A percentile compares a stretch with the other conserved stretches of the same genome.
Evolutionary conservation across 495 filamentous ascomycete genomes (phyloP).

Genomic region (Annulohypoxylon nitens): DNA sequence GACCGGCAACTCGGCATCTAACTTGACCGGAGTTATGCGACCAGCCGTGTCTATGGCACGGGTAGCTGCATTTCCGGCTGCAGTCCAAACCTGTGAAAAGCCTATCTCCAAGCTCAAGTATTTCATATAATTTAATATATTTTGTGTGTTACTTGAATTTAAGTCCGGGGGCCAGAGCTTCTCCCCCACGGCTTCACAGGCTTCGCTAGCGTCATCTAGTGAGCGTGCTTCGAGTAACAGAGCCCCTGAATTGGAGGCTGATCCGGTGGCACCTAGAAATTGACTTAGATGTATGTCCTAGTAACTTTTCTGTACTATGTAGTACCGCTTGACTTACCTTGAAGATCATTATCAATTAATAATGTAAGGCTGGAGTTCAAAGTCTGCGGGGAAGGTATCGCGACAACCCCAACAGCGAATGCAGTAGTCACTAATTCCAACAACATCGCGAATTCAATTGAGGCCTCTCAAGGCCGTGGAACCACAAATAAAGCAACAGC

Average conservation of each 20-base stretch:
- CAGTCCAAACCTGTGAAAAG: conserved; percentile 57
- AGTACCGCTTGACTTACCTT: conserved; percentile 48
- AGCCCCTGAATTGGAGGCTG: conserved; percentile 55
- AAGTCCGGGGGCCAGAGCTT: conserved; percentile 58
- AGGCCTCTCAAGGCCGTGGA: background rate
- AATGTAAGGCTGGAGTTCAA: conserved; percentile 57
- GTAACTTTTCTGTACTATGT: background rate
- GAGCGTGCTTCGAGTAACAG: conserved; percentile 54
- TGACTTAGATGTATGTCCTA: conserved; percentile 16
- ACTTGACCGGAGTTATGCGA: conserved; percentile 23
- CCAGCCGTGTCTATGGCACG: conserved; percentile 50
- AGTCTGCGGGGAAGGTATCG: conserved; percentile 51
- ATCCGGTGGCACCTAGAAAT: conserved; percentile 52
- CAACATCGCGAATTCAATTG: conserved; percentile 21
- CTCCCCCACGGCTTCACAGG: conserved; percentile 58
- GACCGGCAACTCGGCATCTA: conserved; percentile 43
- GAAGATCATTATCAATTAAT: conserved; percentile 58
- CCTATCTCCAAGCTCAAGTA: conserved; percentile 43
- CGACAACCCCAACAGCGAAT: conserved; percentile 39
- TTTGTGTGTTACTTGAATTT: conserved; percentile 53
- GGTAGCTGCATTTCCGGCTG: conserved; percentile 26
- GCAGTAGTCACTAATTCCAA: conserved; percentile 17
- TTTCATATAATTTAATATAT: conserved; percentile 57
- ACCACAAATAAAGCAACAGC: conserved; percentile 1
- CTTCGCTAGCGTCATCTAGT: conserved; percentile 45